A percentile compares a stretch with the other conserved stretches of the same genome.
Conservation (phyloP, 495 filamentous ascomycete genomes). For the Monascus purpureus region DNA sequence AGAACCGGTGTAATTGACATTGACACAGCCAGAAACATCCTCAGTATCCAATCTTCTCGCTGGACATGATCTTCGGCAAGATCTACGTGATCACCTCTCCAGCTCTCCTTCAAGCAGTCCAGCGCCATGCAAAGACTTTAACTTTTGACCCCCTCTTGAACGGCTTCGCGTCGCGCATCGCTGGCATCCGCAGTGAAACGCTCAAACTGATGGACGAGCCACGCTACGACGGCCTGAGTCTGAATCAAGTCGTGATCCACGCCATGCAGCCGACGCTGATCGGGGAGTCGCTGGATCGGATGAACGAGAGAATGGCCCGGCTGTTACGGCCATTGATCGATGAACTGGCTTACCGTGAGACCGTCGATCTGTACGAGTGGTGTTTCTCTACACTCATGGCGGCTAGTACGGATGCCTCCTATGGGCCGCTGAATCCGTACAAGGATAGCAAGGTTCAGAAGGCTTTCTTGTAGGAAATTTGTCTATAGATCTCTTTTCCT, state of each 20-base stretch:
- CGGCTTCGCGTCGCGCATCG: too few species aligned
- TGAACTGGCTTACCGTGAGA: conserved; percentile 1
- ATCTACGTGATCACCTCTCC: conserved; percentile 32
- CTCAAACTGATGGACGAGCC: conserved; percentile 9
- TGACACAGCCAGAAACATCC: conserved; percentile 8
- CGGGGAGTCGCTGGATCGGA: conserved; percentile 12
- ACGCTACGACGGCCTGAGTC: conserved; percentile 9
- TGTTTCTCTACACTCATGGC: conserved; percentile 25
- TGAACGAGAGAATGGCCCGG: conserved; percentile 16
- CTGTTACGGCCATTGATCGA: conserved; percentile 8
- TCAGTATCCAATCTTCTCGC: conserved; percentile 23
- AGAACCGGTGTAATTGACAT: neutral
- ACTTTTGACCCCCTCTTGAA: conserved; percentile 29
- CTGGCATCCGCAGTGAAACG: conserved; percentile 7
- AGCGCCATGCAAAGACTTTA: conserved; percentile 25
- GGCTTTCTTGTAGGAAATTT: conserved; percentile 28
- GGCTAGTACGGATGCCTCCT: conserved; percentile 34
- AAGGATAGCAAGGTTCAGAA: conserved; percentile 20
- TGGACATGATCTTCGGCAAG: conserved; percentile 27
- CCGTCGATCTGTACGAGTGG: conserved; percentile 23
- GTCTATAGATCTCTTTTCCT: neutral
- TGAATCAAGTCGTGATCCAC: conserved; percentile 6
- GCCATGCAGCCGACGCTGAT: conserved; percentile 14
- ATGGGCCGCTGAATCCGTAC: conserved; percentile 38
- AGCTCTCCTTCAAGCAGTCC: conserved; percentile 23